Evolutionary conservation across 306 rosid genomes (phyloP).

Genomic region (Arachis hypogaea): DNA sequence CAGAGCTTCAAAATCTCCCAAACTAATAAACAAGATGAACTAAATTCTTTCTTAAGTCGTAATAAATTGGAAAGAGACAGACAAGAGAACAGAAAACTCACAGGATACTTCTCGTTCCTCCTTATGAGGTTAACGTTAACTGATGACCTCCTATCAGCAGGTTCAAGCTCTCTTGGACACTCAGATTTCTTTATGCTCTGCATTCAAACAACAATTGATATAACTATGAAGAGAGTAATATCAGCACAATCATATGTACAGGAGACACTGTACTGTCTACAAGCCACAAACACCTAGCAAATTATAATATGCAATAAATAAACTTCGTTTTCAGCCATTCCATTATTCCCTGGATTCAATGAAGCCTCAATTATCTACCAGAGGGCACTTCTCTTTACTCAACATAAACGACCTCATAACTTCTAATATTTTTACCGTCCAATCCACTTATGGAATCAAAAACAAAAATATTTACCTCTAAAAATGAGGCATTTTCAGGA

Average conservation of each 20-base stretch:
- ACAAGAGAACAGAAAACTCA: conserved; percentile 53
- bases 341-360: conserved; percentile 19
- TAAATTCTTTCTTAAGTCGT: neutral
- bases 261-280: neutral
- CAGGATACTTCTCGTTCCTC: conserved; percentile 82
- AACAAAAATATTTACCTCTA: conserved; percentile 63
- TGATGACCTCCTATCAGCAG: conserved; percentile 72
- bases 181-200: conserved; percentile 93
- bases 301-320: conserved; percentile 21
- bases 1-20: conserved; percentile 20
- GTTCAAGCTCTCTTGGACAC: conserved; percentile 97
- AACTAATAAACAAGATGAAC: conserved; percentile 10
- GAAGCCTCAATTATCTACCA: conserved; percentile 32
- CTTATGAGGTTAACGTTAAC: conserved; percentile 87
- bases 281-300: neutral
- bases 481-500: conserved; percentile 89
- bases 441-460: conserved; percentile 18
- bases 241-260: conserved; percentile 23
- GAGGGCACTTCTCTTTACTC: neutral
- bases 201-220: conserved; percentile 30
- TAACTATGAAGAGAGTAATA: conserved; percentile 17
- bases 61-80: conserved; percentile 32
- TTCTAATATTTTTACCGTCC: conserved; percentile 28
- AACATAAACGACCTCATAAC: neutral
- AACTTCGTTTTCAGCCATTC: conserved; percentile 1